These are phyloP conservation scores for Paspalum vaginatum DNA, from an alignment of 176 grass and related monocot genomes.

Conservation along the genomic window DNA sequence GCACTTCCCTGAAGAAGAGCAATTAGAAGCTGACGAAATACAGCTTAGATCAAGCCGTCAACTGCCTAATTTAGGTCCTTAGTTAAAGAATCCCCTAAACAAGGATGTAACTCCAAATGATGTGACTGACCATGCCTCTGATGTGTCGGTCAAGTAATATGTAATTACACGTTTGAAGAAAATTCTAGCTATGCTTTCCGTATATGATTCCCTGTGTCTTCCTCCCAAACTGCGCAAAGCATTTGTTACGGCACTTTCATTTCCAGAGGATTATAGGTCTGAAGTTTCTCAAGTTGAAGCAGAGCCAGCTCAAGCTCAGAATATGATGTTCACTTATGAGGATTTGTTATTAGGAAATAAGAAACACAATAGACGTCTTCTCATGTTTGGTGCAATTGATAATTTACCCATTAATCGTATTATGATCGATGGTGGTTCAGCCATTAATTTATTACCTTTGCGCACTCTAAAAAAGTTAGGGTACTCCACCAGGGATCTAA, in stretches of 20 bases:
- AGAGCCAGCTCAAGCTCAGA: neutral
- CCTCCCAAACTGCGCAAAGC: no score
- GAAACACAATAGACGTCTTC: neutral
- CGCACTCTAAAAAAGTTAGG: neutral
- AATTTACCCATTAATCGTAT: neutral
- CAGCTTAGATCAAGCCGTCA: constrained; percentile 9
- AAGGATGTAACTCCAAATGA: neutral
- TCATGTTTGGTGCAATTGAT: constrained; percentile 4
- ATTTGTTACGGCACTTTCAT: neutral
- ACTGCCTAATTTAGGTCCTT: neutral
- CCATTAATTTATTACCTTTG: constrained; percentile 10
- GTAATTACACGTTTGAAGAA: constrained; percentile 4
- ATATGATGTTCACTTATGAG: neutral
- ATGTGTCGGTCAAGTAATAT: constrained; percentile 12
- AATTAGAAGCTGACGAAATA: constrained; percentile 10
- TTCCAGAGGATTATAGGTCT: neutral
- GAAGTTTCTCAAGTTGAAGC: neutral
- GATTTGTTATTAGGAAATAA: neutral
- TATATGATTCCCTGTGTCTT: neutral
- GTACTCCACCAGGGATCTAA: neutral
- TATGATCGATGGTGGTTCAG: neutral
- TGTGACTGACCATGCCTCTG: neutral
- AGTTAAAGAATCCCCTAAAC: no score
- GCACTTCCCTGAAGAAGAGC: neutral
- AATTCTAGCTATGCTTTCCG: constrained; percentile 20